These are phyloP conservation scores for Stagonosporopsis rhizophila DNA, from an alignment of 2,329 filamentous ascomycete species.

Conservation along the genomic window DNA sequence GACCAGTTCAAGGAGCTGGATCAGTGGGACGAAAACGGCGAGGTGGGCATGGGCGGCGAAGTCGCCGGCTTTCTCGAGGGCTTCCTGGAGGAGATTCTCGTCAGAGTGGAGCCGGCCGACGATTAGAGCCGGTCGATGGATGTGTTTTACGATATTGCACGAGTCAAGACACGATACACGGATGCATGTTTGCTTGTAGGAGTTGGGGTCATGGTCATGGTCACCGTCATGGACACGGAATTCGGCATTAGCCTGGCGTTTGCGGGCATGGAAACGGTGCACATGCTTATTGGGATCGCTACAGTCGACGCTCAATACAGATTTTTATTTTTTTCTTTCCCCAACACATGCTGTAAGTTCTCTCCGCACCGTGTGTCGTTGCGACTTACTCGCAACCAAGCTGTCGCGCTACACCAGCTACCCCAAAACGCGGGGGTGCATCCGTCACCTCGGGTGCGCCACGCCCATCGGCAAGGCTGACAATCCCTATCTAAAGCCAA, in stretches of 20 bases:
- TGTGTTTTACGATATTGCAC: not conserved
- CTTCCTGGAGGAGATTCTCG: conserved; percentile 89
- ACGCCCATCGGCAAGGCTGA: not conserved
- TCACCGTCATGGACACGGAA: not conserved
- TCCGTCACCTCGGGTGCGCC: conserved; percentile 10
- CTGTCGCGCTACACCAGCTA: conserved; percentile 4
- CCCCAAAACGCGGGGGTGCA: conserved; percentile 7
- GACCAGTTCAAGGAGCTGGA: conserved; percentile 90
- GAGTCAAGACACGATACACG: not conserved
- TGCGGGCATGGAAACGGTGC: not conserved
- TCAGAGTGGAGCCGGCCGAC: conserved; percentile 86
- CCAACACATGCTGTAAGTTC: too few relatives aligned
- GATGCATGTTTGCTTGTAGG: conserved; percentile 3
- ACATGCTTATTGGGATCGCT: too few relatives aligned
- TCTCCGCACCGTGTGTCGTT: too few relatives aligned
- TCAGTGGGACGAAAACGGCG: conserved; percentile 81
- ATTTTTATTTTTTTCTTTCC: not conserved
- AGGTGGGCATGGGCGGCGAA: conserved; percentile 92
- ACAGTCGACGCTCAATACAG: not conserved
- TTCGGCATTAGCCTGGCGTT: conserved; percentile 8
- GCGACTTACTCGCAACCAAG: conserved; percentile 11
- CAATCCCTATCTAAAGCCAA: not conserved
- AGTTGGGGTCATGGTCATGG: not conserved
- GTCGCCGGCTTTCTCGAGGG: conserved; percentile 90
- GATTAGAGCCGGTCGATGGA: conserved; percentile 52